Percentiles rank a stretch among this genome's conserved stretches.
Evolutionary conservation across 306 rosid species (phyloP).

Genomic region (Casuarina cunninghamiana): DNA sequence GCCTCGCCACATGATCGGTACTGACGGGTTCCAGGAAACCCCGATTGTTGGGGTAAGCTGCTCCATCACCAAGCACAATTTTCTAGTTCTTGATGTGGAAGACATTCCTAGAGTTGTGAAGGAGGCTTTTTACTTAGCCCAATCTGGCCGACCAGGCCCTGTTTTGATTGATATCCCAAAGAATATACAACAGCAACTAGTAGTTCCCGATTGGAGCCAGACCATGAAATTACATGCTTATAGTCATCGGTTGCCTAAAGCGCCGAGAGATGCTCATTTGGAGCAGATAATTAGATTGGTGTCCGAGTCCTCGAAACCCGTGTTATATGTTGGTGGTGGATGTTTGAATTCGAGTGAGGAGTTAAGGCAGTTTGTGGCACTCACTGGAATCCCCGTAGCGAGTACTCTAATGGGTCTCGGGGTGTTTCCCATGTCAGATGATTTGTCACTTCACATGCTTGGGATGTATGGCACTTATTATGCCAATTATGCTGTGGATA

Average conservation of each 20-base stretch:
- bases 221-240: slow-evolving; percentile 56
- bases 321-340: slow-evolving; percentile 84
- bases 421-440: slow-evolving; percentile 39
- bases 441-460: slow-evolving; percentile 73
- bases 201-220: slow-evolving; percentile 61
- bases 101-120: slow-evolving; percentile 76
- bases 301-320: slow-evolving; percentile 61
- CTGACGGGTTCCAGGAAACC: slow-evolving; percentile 90
- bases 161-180: slow-evolving; percentile 83
- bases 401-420: slow-evolving; percentile 85
- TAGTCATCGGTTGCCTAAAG: slow-evolving; percentile 59
- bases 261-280: slow-evolving; percentile 40
- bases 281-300: slow-evolving; percentile 67
- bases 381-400: slow-evolving; percentile 74
- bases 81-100: slow-evolving; percentile 80
- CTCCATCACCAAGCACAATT: slow-evolving; percentile 84
- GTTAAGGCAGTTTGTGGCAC: slow-evolving; percentile 58
- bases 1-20: slow-evolving; percentile 63
- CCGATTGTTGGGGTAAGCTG: slow-evolving; percentile 86
- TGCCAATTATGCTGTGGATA: slow-evolving; percentile 90
- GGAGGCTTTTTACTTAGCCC: slow-evolving; percentile 75
- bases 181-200: slow-evolving; percentile 85
- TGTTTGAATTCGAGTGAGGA: slow-evolving; percentile 65
- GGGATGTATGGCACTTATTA: slow-evolving; percentile 92
- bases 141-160: slow-evolving; percentile 80